Evolutionary conservation across 148 eudicot species (phyloP), one percentile per base, ranked within the genome.

Genomic region (Rhododendron griersonianum): DNA sequence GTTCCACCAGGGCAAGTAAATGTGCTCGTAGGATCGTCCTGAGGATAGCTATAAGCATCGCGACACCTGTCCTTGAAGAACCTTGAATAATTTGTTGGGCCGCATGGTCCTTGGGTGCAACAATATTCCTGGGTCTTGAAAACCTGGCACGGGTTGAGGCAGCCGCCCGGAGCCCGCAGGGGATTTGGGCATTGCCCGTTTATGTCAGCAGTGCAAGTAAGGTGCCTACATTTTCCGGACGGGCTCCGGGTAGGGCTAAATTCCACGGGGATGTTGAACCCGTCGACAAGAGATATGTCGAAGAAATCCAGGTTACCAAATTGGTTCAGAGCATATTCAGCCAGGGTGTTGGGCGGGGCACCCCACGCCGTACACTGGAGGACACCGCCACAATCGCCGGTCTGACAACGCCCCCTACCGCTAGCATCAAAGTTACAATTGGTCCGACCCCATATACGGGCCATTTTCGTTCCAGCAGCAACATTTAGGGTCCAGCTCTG

Each of bases 281-380:
- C 96, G 19, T 94, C 96, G 0, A 91, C 89, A 0, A 94, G 86
- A 0, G 93, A 92, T 39, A 94, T 91, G 86, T 94, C 96, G 18
- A 89, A 85, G 86, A 90, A 92, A 78, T 92, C 94, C 35, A 81
- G 1, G 85, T 91, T 89, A 55, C 63, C 67, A 11, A 79, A 88
- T 50, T 71, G 79, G 65, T 85, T 80, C 2, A 85, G 51, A 35
- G 87, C 84, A 10, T 79, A 86, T 30, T 81, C 85, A 0, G 85
- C 88, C 15, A 86, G 73, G 25, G 85, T 86, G 73, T 73, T 73
- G 25, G 88, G 88, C 11, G 81, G 88, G 44, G 61, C 51, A 1
- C 85, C 88, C 80, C 81, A 73, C 8, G 37, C 74, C 1, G 0
- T 73, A 81, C 88, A 86, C 8, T 86, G 1, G 8, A 86, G 71